These are phyloP conservation scores for Rosellinia necatrix DNA, from an alignment of 2,329 filamentous ascomycete genomes.

Conservation along the genomic window DNA sequence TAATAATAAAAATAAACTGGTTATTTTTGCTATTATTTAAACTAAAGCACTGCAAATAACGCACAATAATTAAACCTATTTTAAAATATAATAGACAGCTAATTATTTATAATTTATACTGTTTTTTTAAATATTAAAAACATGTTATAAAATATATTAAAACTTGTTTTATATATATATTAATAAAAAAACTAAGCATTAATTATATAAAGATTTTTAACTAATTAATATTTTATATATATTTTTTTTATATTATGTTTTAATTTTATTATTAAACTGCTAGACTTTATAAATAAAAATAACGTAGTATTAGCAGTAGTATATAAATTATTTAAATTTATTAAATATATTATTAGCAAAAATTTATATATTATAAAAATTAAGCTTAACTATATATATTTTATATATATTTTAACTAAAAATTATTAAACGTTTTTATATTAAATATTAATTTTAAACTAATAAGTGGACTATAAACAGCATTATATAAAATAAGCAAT, in stretches of 20 bases:
- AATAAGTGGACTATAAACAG: neutral
- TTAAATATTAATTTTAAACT: neutral
- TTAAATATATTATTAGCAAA: neutral
- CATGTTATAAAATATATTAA: neutral
- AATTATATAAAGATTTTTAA: neutral
- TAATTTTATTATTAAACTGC: neutral
- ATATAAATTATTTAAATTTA: neutral
- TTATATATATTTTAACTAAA: neutral
- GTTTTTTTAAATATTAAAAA: neutral
- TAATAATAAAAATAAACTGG: neutral
- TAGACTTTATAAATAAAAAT: neutral
- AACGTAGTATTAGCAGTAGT: neutral
- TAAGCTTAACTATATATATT: neutral
- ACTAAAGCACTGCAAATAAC: neutral
- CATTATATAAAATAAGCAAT: neutral
- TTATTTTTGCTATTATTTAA: neutral
- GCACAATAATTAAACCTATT: neutral
- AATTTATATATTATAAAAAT: neutral
- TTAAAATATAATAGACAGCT: neutral
- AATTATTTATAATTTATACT: neutral
- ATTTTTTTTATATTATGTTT: neutral
- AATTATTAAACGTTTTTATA: neutral
- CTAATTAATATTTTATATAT: neutral
- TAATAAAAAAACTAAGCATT: neutral
- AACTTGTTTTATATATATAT: neutral